Base-by-base conservation (phyloP, 2,329 filamentous ascomycete genomes). In the Monilinia fructigena region DNA sequence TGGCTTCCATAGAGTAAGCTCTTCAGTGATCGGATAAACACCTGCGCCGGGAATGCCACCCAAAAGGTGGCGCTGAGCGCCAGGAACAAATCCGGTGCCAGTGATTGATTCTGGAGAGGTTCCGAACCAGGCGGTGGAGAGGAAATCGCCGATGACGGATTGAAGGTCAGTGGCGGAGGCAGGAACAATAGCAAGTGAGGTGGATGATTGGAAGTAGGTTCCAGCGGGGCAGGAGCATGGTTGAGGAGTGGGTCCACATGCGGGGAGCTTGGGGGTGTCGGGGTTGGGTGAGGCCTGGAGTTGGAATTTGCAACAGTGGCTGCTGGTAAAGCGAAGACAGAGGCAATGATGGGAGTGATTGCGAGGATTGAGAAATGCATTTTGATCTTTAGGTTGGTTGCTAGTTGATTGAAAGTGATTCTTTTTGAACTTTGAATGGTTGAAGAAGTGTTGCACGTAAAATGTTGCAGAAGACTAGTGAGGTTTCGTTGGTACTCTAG, bases 301-400 rank as follows among this genome's bases (percentile, higher is more conserved):
- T 50, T 26, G 28, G 42, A 23, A 45, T 38, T 31, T 8, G 45
- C 28, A 20, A 8, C 14, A 8, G 7, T 40, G 2, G 45, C 47
- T 12, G 58, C 47, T 50, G 58, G 45, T 38, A 61, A 26, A 12
- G 58, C 58, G 2, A 61, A 31, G 1, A 16, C n/a, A 4, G 58
- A 61, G 16, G 31, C 58, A 1, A 61, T 61, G 45, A 61, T n/a
- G 5, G 58, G 58, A 3, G 58, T 26, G 20, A 61, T 26, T 7
- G 58, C 45, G 45, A 61, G 16, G 58, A 61, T 61, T 23, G 58
- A 61, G 45, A 61, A 61, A 50, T 42, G 58, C 58, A 61, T 61
- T 61, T 50, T 52, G 58, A 38, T 38, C 40, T 0, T 35, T 50
- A 10, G 31, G 2, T 20, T 47, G 45, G 8, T 26, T 50, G n/a